These are phyloP conservation scores for Leishmania gerbilli DNA, from an alignment of 208 protist species.

Conservation along the genomic window DNA sequence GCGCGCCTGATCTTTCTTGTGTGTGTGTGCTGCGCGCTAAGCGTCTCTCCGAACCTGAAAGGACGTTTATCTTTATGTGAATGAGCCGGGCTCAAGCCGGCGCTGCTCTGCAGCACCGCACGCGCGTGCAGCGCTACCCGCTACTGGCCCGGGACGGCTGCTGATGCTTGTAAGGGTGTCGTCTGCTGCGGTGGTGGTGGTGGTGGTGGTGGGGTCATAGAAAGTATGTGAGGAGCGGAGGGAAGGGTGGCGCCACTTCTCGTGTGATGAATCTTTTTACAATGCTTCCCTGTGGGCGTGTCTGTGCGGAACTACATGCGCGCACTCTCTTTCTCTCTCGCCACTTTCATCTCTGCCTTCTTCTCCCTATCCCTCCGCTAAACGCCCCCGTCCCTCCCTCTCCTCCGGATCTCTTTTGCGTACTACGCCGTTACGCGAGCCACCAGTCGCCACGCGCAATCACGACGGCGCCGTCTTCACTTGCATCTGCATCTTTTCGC, in stretches of 20 bases:
- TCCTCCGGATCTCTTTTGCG: not conserved
- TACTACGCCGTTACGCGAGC: not conserved
- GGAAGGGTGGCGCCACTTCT: not conserved
- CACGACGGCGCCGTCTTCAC: not conserved
- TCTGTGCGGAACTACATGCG: not conserved
- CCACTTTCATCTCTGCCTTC: constrained; percentile 4
- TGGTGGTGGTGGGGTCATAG: not conserved
- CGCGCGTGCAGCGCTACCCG: not conserved
- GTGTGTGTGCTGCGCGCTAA: not conserved
- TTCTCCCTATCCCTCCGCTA: not conserved
- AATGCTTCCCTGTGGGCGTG: not conserved
- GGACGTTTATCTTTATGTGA: not conserved
- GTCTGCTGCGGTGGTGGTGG: not conserved
- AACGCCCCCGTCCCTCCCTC: not conserved
- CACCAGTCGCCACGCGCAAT: not conserved
- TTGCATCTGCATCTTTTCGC: constrained; percentile 2
- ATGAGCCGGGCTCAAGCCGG: not conserved
- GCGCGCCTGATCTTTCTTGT: not conserved
- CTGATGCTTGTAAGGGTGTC: not conserved
- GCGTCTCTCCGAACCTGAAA: not conserved
- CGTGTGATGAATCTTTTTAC: not conserved
- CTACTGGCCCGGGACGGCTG: not conserved
- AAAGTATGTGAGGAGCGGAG: not conserved
- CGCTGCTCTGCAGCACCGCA: not conserved
- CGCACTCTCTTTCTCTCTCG: not conserved